Conservation (phyloP, 2,329 filamentous ascomycete species). For the Cytospora leucostoma region DNA sequence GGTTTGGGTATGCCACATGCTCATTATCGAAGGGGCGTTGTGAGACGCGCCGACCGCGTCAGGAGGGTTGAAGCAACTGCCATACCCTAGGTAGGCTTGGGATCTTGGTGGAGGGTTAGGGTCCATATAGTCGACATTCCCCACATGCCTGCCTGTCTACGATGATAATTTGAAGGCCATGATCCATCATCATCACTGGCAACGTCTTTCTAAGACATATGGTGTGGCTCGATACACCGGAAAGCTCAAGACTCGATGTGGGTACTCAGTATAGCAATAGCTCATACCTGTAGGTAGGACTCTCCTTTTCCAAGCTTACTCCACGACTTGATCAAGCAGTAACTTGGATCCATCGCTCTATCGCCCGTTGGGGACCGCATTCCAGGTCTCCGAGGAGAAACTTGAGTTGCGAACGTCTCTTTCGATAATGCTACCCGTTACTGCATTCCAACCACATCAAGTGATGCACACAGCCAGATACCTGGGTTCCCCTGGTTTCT, state of each 20-base stretch:
- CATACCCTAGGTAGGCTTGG: background rate
- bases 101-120: background rate
- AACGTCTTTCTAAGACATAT: too few relatives aligned
- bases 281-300: too few relatives aligned
- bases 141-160: background rate
- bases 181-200: background rate
- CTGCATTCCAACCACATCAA: background rate
- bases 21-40: background rate
- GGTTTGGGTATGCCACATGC: background rate
- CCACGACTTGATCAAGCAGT: too few relatives aligned
- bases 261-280: too few relatives aligned
- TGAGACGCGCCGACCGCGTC: constrained; percentile 20
- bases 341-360: too few relatives aligned
- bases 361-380: too few relatives aligned
- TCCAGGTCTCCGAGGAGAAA: too few relatives aligned
- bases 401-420: background rate
- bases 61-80: background rate
- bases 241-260: too few relatives aligned
- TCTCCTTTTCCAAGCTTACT: too few relatives aligned
- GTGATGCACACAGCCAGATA: too few relatives aligned
- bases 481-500: background rate
- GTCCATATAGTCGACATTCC: background rate
- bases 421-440: background rate
- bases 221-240: too few relatives aligned
- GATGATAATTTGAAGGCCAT: too few relatives aligned